These are phyloP conservation scores for Ricinus communis DNA, from an alignment of 345 rosid species.

Conservation along the genomic window DNA sequence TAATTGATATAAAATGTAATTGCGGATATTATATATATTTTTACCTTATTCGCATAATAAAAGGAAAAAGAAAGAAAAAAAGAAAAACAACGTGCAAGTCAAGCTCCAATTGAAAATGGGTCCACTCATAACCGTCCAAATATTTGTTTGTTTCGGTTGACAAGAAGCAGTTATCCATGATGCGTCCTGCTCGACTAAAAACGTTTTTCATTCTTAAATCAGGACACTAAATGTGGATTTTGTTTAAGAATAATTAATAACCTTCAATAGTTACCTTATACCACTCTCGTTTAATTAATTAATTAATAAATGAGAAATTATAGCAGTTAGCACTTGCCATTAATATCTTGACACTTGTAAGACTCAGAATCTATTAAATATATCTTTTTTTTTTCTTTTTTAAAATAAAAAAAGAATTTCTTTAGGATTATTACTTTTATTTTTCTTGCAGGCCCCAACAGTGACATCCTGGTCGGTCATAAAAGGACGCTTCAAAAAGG, in stretches of 20 bases:
- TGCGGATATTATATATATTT: too few relatives aligned
- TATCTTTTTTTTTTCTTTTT: neutral
- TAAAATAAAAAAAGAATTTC: too few relatives aligned
- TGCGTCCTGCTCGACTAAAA: neutral
- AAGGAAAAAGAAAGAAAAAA: too few relatives aligned
- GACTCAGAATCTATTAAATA: neutral
- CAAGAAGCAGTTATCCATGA: neutral
- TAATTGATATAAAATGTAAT: too few relatives aligned
- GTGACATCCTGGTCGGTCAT: conserved; percentile 29
- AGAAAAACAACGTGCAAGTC: neutral
- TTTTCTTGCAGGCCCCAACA: conserved; percentile 25
- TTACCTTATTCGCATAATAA: too few relatives aligned
- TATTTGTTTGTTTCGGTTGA: conserved; percentile 15
- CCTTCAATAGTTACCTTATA: neutral
- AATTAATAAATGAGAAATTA: neutral
- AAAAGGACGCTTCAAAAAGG: conserved; percentile 22
- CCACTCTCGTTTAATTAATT: neutral
- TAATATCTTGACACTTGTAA: conserved; percentile 11
- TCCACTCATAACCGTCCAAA: conserved; percentile 20
- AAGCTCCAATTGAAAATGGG: conserved; percentile 5
- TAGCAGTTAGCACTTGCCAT: neutral
- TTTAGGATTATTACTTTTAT: too few relatives aligned
- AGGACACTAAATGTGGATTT: neutral
- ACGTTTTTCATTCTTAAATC: neutral
- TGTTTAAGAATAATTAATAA: neutral